Conservation (phyloP, 2,329 filamentous ascomycete genomes). For the Elsinoe fawcettii region DNA sequence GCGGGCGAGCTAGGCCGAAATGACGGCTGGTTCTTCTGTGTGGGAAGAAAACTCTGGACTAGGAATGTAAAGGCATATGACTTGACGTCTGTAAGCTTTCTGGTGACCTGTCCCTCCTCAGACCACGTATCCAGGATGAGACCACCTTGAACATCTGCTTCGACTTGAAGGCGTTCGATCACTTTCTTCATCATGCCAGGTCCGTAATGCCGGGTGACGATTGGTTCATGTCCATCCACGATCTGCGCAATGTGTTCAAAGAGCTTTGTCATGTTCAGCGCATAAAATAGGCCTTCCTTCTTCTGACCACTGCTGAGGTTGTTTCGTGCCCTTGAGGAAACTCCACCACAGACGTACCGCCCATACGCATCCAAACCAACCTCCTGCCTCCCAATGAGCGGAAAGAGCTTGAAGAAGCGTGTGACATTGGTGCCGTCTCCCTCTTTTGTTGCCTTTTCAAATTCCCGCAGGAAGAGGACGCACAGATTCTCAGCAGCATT, state of each 20-base stretch:
- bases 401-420: slow-evolving; percentile 96
- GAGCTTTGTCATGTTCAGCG: slow-evolving; percentile 77
- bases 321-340: slow-evolving; percentile 71
- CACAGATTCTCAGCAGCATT: slow-evolving; percentile 84
- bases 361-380: slow-evolving; percentile 93
- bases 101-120: slow-evolving; percentile 76
- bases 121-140: slow-evolving; percentile 94
- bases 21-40: slow-evolving; percentile 54
- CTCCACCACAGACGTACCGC: slow-evolving; percentile 89
- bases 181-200: slow-evolving; percentile 88
- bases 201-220: slow-evolving; percentile 93
- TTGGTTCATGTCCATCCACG: slow-evolving; percentile 78
- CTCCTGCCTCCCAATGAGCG: slow-evolving; percentile 79
- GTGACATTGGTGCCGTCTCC: slow-evolving; percentile 86
- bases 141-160: slow-evolving; percentile 92
- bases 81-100: slow-evolving; percentile 88
- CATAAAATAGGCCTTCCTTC: slow-evolving; percentile 84
- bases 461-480: slow-evolving; percentile 83
- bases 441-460: slow-evolving; percentile 81
- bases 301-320: slow-evolving; percentile 62
- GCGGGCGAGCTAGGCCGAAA: slow-evolving; percentile 72
- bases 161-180: slow-evolving; percentile 83
- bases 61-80: slow-evolving; percentile 97
- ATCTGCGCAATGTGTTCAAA: slow-evolving; percentile 98
- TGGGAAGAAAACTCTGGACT: slow-evolving; percentile 82